Evolutionary conservation across 2,329 filamentous ascomycete species (phyloP), one percentile per base, ranked within the genome.

Genomic region (Didymella sp.): DNA sequence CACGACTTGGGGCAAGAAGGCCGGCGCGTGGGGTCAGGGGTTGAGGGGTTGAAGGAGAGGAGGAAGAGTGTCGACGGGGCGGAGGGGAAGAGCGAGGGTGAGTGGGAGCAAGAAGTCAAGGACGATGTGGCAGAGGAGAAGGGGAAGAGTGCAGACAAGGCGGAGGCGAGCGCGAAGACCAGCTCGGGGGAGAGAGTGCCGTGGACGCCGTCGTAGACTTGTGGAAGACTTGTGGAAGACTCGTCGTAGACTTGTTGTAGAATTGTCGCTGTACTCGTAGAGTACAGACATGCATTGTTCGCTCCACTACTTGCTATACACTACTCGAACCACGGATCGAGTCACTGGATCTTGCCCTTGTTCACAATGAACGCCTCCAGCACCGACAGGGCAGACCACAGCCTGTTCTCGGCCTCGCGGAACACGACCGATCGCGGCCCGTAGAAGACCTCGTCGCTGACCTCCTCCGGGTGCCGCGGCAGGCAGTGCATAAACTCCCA

Each of bases 401-500:
- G 77, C 63, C 95, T 87, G 74, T 99, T 99, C 80, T 98, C 93
- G 0, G 92, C 95, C 78, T 99, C 95, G 2, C 86, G 87, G 79
- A 97, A 99, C 4, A 98, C 95, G 24, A 99, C 80, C 35, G 91
- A 96, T 70, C 89, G 85, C 0, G 86, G 82, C 44, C 91, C 88
- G 77, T 98, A 97, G 73, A 99, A 98, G 1, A 99, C 93, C 72
- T 95, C 92, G 71, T 99, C 94, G 56, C 85, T 87, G 30, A 99
- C 95, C 79, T 99, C 95, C 76, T 99, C 94, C 0, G 86, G 85
- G 73, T 99, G 93, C 61, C 95, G 86, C 13, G 95, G 95, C 57
- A 99, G 79, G 76, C 95, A 99, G 81, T 99, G 95, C 95, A 99
- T 97, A 76, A 99, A 99, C 77, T 91, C 92, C 95, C 95, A 99